Evolutionary conservation across 768 basidiomycete species (phyloP).

Genomic region (Leccinum broughii): DNA sequence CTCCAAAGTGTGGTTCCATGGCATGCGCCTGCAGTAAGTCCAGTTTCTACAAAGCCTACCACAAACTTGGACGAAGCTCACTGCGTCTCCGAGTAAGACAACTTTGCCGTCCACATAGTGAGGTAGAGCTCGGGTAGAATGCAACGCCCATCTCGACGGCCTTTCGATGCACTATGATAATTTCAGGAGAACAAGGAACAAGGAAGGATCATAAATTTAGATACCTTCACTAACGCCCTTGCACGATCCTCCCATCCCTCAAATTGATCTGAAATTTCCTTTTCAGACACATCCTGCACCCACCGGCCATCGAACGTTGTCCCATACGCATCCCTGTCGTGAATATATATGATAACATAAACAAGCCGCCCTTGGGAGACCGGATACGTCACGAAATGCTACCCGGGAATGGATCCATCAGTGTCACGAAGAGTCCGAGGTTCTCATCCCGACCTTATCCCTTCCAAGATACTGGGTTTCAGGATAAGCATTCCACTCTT

Average conservation of each 20-base stretch:
- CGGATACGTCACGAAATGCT: constrained; percentile 45
- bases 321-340: constrained; percentile 31
- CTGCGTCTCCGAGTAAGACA: constrained; percentile 51
- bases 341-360: constrained; percentile 36
- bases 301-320: constrained; percentile 33
- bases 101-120: constrained; percentile 41
- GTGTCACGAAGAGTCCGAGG: background rate
- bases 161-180: constrained; percentile 33
- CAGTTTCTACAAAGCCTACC: background rate
- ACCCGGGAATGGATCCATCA: background rate
- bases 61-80: constrained; percentile 18
- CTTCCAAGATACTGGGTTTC: constrained; percentile 27
- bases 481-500: background rate
- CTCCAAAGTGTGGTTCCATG: constrained; percentile 46
- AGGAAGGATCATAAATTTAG: background rate
- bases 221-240: constrained; percentile 16
- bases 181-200: background rate
- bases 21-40: constrained; percentile 40
- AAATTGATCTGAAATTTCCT: constrained; percentile 34
- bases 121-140: constrained; percentile 40
- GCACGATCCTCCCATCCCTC: constrained; percentile 25
- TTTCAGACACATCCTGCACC: constrained; percentile 30
- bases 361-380: constrained; percentile 37
- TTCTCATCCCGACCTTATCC: constrained; percentile 11
- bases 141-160: constrained; percentile 46